These are phyloP conservation scores for Cryphonectria radicalis DNA, from an alignment of 2,329 filamentous ascomycete species.

Conservation along the genomic window DNA sequence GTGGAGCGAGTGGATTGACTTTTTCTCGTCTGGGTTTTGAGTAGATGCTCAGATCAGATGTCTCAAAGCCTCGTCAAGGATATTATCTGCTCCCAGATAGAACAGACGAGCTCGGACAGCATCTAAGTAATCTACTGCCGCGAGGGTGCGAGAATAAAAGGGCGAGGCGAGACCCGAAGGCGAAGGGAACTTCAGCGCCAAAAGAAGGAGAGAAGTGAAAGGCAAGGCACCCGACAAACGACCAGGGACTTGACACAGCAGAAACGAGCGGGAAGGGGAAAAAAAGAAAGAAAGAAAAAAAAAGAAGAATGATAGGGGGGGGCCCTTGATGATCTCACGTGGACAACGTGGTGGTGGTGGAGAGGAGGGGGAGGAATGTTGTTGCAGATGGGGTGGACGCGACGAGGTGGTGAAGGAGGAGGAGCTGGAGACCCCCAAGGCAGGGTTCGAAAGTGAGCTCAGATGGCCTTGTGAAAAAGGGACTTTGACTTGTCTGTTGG, in stretches of 20 bases:
- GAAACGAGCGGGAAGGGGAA: neutral
- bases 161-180: neutral
- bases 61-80: neutral
- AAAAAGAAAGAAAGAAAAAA: neutral
- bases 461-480: neutral
- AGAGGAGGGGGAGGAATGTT: conserved; percentile 8
- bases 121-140: neutral
- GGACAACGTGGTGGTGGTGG: neutral
- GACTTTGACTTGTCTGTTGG: neutral
- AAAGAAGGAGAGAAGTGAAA: conserved; percentile 3
- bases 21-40: conserved; percentile 16
- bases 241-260: neutral
- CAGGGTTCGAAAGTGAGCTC: neutral
- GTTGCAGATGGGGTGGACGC: neutral
- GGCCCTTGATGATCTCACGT: conserved; percentile 9
- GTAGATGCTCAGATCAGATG: neutral
- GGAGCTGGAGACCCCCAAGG: conserved; percentile 4
- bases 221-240: neutral
- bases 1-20: conserved; percentile 15
- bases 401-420: conserved; percentile 1
- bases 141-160: neutral
- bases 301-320: neutral
- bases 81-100: neutral
- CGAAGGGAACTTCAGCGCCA: neutral
- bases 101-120: neutral